Evolutionary conservation across 163 green algal genomes (phyloP).

Genomic region (Chlamydomonas reinhardtii): DNA sequence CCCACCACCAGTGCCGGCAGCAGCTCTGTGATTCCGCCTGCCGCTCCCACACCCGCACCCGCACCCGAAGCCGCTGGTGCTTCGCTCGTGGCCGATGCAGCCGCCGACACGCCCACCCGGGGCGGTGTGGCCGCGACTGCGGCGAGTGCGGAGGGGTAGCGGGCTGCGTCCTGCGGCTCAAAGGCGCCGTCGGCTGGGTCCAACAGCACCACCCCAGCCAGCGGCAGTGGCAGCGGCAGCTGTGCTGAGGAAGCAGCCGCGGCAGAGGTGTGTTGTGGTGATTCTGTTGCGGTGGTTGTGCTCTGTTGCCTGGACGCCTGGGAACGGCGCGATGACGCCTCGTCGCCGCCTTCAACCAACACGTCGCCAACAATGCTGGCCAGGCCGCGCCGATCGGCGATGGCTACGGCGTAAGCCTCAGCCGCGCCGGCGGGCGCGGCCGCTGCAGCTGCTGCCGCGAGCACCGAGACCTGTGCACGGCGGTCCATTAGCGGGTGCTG

Average conservation of each 20-base stretch:
- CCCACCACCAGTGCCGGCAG: constrained; percentile 21
- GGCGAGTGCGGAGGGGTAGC: constrained; percentile 14
- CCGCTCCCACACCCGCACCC: not conserved
- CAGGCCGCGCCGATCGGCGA: too few relatives aligned
- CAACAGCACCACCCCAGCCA: constrained; percentile 1
- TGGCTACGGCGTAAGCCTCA: not conserved
- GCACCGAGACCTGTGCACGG: not conserved
- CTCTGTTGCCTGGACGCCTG: not conserved
- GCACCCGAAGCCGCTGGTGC: too few relatives aligned
- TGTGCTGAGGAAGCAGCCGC: too few relatives aligned
- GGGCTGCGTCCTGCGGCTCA: constrained; percentile 17
- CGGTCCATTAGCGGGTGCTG: too few relatives aligned
- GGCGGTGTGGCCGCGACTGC: not conserved
- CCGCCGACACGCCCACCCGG: too few relatives aligned
- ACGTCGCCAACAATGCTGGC: too few relatives aligned
- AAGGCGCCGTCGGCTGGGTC: constrained; percentile 33
- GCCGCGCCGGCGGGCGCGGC: too few relatives aligned
- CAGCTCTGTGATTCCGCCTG: not conserved
- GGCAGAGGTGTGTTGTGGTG: too few relatives aligned
- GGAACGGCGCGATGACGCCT: not conserved
- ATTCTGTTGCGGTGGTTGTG: not conserved
- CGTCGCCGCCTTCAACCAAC: too few relatives aligned
- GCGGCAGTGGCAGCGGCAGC: too few relatives aligned
- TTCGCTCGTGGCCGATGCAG: too few relatives aligned
- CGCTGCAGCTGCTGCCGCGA: not conserved